phyloP scores from a whole-genome alignment of 2,329 filamentous ascomycete species.

The Aspergillus hiratsukae region DNA sequence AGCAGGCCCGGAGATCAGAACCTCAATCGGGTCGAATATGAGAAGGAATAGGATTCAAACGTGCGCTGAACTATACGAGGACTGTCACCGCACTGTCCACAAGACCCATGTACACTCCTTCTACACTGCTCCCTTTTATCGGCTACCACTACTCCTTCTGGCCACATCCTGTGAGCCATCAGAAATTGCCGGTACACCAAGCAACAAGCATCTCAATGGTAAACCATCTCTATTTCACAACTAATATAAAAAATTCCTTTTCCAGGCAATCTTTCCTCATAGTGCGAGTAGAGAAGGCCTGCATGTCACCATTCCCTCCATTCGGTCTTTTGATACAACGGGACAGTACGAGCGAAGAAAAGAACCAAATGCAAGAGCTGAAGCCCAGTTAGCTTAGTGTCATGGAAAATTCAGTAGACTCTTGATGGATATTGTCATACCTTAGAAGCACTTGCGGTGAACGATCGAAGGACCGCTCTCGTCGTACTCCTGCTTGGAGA shows the following conservation, averaged over 20 bases:
- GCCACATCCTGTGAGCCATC: constrained; percentile 14
- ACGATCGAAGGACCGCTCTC: constrained; percentile 99
- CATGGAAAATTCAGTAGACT: background rate
- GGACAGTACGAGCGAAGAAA: constrained; percentile 37
- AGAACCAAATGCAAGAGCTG: constrained; percentile 25
- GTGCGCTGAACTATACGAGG: constrained; percentile 22
- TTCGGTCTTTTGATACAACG: constrained; percentile 41
- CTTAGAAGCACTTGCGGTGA: constrained; percentile 99
- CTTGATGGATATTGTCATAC: constrained; percentile 25
- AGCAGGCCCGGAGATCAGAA: constrained; percentile 14
- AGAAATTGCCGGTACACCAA: constrained; percentile 14
- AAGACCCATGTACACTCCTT: constrained; percentile 18
- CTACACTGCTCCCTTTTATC: constrained; percentile 12
- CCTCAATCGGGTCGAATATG: constrained; percentile 14
- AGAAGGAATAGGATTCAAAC: constrained; percentile 17
- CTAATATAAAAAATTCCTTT: constrained; percentile 37
- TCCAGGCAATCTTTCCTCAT: constrained; percentile 37
- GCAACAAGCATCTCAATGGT: constrained; percentile 20
- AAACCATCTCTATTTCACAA: constrained; percentile 37
- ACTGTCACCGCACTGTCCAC: constrained; percentile 18
- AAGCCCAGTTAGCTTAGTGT: background rate
- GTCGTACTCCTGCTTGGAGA: constrained; percentile 99
- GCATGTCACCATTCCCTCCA: constrained; percentile 34
- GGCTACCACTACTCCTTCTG: constrained; percentile 5
- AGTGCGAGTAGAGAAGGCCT: constrained; percentile 37